Conservation (phyloP, 768 basidiomycete species). For the Leccinellum luteum region DNA sequence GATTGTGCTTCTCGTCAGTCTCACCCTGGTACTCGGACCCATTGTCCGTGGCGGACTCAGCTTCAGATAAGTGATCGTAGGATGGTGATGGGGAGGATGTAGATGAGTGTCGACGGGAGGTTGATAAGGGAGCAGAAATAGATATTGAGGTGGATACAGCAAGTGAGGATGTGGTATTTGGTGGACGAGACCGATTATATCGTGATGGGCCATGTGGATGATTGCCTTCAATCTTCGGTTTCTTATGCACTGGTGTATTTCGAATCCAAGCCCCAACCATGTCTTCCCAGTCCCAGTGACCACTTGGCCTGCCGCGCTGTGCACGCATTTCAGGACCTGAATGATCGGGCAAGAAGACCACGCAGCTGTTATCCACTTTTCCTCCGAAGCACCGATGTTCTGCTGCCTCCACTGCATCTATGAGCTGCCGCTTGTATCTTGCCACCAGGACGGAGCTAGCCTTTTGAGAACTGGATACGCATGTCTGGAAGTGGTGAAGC, state of each 20-base stretch:
- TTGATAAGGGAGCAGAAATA: neutral
- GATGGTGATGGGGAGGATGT: slow-evolving; percentile 12
- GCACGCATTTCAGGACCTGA: slow-evolving; percentile 1
- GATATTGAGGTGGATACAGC: neutral
- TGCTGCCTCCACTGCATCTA: slow-evolving; percentile 49
- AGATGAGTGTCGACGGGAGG: neutral
- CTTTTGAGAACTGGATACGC: slow-evolving; percentile 21
- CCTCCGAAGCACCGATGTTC: slow-evolving; percentile 46
- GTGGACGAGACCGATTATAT: neutral
- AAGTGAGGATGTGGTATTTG: neutral
- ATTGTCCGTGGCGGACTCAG: slow-evolving; percentile 17
- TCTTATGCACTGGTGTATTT: slow-evolving; percentile 33
- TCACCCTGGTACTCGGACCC: slow-evolving; percentile 23
- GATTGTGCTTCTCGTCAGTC: slow-evolving; percentile 20
- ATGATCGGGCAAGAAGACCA: slow-evolving; percentile 9
- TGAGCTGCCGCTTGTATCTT: slow-evolving; percentile 39
- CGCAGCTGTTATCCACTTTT: slow-evolving; percentile 13
- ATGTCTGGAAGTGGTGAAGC: slow-evolving; percentile 44
- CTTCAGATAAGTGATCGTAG: slow-evolving; percentile 8
- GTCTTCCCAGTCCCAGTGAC: slow-evolving; percentile 50
- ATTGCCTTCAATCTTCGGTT: slow-evolving; percentile 11
- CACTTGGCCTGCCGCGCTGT: slow-evolving; percentile 18
- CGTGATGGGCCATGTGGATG: neutral
- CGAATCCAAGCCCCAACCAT: slow-evolving; percentile 45
- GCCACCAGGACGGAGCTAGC: slow-evolving; percentile 26